These are phyloP conservation scores for Geoglossum cookeanum DNA, from an alignment of 2,329 filamentous ascomycete species.

Conservation along the genomic window DNA sequence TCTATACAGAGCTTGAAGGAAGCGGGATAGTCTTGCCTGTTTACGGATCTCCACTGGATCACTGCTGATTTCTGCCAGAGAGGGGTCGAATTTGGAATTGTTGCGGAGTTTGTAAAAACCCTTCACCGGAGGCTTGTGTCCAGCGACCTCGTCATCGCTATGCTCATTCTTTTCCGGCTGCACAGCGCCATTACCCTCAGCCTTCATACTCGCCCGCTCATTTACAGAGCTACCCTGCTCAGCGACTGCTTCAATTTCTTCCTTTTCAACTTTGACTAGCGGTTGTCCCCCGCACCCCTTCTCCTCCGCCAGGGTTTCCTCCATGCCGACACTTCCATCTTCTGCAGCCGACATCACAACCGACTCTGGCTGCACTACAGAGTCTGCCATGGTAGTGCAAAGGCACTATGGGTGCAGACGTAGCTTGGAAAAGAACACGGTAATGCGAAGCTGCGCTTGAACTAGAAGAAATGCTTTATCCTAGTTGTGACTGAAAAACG, in stretches of 20 bases:
- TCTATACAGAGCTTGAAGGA: conserved; percentile 5
- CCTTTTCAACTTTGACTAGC: background rate
- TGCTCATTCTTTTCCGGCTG: background rate
- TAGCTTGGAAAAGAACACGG: background rate
- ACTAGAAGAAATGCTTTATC: background rate
- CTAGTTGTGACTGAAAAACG: background rate
- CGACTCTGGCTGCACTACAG: background rate
- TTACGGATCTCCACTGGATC: conserved; percentile 67
- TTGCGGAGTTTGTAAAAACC: conserved; percentile 27
- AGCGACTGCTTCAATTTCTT: background rate
- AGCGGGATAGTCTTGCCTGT: conserved; percentile 37
- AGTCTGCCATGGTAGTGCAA: background rate
- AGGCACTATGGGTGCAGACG: background rate
- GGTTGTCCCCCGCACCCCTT: background rate
- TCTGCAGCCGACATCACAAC: background rate
- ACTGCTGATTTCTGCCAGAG: conserved; percentile 46
- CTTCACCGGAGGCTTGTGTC: background rate
- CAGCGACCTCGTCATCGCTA: background rate
- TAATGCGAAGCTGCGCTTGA: background rate
- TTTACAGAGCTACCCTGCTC: background rate
- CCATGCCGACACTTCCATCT: background rate
- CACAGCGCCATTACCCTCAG: background rate
- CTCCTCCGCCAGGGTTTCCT: background rate
- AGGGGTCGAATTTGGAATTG: conserved; percentile 45
- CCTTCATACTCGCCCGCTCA: background rate